A percentile compares a stretch with the other conserved stretches of the same genome.
phyloP scores from a whole-genome alignment of 352 stramenopile species.

The Pythium folliculosum region DNA sequence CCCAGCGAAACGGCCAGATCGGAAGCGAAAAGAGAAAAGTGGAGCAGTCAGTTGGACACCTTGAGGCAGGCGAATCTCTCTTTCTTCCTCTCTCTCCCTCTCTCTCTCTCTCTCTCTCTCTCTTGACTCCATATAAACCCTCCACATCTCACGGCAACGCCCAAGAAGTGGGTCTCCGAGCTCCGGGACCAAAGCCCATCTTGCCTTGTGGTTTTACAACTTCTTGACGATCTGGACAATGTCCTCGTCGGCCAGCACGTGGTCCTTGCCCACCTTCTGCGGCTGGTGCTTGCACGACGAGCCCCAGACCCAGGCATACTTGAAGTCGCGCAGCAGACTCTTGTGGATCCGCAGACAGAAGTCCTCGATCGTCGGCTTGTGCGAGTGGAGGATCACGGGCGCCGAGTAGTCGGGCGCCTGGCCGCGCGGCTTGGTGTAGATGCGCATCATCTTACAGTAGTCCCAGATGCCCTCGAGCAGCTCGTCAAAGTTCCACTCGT shows the following conservation, averaged over 20 bases:
- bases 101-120: neutral
- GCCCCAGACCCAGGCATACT: conserved; percentile 98
- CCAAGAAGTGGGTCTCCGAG: neutral
- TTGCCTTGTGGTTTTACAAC: conserved; percentile 44
- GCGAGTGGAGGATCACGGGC: conserved; percentile 97
- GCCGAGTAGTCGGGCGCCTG: conserved; percentile 95
- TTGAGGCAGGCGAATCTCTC: neutral
- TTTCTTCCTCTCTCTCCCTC: neutral
- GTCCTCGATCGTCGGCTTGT: conserved; percentile 95
- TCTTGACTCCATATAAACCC: conserved; percentile 3
- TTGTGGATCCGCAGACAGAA: conserved; percentile 96
- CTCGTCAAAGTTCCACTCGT: conserved; percentile 98
- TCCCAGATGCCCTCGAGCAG: conserved; percentile 98
- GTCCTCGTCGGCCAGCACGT: conserved; percentile 97
- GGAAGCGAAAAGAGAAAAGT: neutral
- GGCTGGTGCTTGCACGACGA: conserved; percentile 97
- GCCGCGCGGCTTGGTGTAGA: conserved; percentile 98
- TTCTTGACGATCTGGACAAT: conserved; percentile 99
- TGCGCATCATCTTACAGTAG: conserved; percentile 97
- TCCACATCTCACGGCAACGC: neutral
- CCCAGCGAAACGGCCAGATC: neutral
- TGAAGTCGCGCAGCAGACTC: conserved; percentile 87
- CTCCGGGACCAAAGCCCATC: too few relatives aligned
- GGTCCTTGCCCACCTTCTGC: conserved; percentile 98
- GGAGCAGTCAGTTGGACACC: neutral